phyloP scores from a whole-genome alignment of 345 rosid species.

The Lepidium africanum region DNA sequence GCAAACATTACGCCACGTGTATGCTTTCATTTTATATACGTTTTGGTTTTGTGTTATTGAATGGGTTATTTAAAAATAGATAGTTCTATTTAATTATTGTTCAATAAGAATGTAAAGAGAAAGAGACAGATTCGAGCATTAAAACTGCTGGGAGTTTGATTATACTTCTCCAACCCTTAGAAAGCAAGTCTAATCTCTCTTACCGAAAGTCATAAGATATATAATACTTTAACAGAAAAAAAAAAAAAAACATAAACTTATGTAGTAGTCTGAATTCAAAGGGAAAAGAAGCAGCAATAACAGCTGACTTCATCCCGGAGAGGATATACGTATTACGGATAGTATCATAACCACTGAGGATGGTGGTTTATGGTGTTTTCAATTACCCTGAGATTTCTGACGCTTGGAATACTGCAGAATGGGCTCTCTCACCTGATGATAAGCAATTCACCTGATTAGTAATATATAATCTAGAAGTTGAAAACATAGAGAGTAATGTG shows the following conservation, averaged over 20 bases:
- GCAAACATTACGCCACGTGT: slow-evolving; percentile 38
- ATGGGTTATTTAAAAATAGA: background rate
- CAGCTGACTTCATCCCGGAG: background rate
- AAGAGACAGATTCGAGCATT: background rate
- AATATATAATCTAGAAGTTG: background rate
- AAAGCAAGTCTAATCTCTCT: background rate
- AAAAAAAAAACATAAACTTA: background rate
- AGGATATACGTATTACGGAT: background rate
- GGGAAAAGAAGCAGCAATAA: background rate
- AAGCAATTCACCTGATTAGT: background rate
- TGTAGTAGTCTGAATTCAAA: background rate
- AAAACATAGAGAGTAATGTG: background rate
- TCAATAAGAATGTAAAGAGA: background rate
- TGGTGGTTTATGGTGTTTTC: slow-evolving; percentile 12
- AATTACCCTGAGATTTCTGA: slow-evolving; percentile 58
- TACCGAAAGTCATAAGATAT: background rate
- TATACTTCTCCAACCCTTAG: background rate
- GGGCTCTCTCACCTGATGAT: slow-evolving; percentile 90
- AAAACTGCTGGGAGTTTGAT: background rate
- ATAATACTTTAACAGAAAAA: background rate
- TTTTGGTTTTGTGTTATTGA: background rate
- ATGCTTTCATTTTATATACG: background rate
- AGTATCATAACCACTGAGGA: slow-evolving; percentile 1
- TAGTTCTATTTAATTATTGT: background rate
- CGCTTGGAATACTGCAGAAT: slow-evolving; percentile 72